phyloP scores from a whole-genome alignment of 1,139 yeast genomes.

The Meyerozyma sp. region DNA sequence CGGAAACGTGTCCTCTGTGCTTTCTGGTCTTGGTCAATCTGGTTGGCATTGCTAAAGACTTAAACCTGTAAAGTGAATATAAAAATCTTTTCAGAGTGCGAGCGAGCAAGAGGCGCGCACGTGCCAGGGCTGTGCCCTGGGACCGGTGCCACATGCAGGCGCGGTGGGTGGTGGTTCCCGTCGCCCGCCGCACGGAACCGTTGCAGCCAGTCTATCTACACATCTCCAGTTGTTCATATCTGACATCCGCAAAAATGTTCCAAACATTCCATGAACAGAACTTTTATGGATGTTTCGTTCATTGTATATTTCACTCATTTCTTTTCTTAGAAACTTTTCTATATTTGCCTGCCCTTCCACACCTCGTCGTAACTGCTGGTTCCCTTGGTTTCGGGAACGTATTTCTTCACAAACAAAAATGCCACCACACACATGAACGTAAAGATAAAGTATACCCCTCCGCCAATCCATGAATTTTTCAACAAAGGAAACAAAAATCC shows the following conservation, averaged over 20 bases:
- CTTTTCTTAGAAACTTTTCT: not conserved
- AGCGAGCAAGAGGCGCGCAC: conserved; percentile 2
- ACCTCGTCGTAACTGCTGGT: conserved; percentile 53
- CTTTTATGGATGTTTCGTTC: no score
- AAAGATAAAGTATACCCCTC: conserved; percentile 74
- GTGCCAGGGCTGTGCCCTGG: conserved; percentile 6
- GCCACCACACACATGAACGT: conserved; percentile 51
- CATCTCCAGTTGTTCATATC: no score
- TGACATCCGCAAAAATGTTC: no score
- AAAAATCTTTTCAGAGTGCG: conserved; percentile 11
- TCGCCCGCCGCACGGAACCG: not conserved
- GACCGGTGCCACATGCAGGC: not conserved
- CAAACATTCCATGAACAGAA: no score
- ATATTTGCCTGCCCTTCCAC: conserved; percentile 32
- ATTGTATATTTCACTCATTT: no score
- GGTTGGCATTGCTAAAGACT: conserved; percentile 78
- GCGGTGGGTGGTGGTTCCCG: not conserved
- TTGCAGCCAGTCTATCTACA: not conserved
- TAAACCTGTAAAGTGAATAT: conserved; percentile 10
- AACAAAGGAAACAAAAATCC: conserved; percentile 79
- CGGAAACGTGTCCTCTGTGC: conserved; percentile 99
- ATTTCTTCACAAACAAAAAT: conserved; percentile 38
- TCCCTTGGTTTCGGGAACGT: conserved; percentile 80
- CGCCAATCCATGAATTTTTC: conserved; percentile 57
- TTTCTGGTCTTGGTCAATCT: conserved; percentile 99